Conservation (phyloP, 2,329 filamentous ascomycete species). For the Sclerotinia nivalis region DNA sequence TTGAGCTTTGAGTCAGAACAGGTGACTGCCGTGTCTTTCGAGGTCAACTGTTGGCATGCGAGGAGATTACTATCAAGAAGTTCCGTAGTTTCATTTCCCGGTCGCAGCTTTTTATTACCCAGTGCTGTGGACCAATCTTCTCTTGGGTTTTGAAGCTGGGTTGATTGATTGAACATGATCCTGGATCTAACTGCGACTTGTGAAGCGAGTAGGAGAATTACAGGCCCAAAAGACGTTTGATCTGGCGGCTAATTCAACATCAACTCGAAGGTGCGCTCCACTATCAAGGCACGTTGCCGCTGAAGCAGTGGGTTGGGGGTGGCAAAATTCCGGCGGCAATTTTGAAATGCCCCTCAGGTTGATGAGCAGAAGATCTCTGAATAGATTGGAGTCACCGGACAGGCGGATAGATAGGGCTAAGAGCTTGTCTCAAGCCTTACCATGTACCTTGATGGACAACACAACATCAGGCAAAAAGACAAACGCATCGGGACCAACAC, state of each 20-base stretch:
- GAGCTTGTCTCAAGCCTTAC: neutral
- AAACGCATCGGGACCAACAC: neutral
- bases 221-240: too few relatives aligned
- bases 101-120: neutral
- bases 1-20: neutral
- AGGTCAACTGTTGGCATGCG: neutral
- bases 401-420: neutral
- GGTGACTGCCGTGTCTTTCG: too few relatives aligned
- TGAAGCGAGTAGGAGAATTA: neutral
- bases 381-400: neutral
- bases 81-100: neutral
- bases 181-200: too few relatives aligned
- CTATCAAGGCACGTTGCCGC: neutral
- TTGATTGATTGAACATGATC: neutral
- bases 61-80: neutral
- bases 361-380: neutral
- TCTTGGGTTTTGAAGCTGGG: neutral
- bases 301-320: neutral
- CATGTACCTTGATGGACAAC: neutral
- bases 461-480: neutral
- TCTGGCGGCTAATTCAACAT: conserved; percentile 4
- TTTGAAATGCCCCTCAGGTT: neutral
- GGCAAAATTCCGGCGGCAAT: neutral
- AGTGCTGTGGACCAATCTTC: neutral
- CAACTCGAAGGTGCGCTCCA: neutral